A percentile compares a stretch with the other conserved stretches of the same genome.
Evolutionary conservation across 192 early-diverging fungal species (phyloP).

Genomic region (Thamnidium elegans): DNA sequence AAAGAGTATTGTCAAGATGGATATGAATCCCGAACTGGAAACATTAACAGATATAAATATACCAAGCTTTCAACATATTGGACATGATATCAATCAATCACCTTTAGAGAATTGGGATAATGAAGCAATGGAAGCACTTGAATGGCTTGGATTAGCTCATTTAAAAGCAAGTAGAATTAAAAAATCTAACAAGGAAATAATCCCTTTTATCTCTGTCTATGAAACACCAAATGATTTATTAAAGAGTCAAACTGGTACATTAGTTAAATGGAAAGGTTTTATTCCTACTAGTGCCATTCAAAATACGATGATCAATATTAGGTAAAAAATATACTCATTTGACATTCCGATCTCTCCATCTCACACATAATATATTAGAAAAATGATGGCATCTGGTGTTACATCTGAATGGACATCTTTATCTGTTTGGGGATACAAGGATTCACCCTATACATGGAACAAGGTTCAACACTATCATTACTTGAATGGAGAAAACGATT

Average conservation of each 20-base stretch:
- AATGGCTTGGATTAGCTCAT: slow-evolving; percentile 29
- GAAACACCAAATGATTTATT: slow-evolving; percentile 3
- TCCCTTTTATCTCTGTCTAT: slow-evolving; percentile 30
- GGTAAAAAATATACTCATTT: neutral
- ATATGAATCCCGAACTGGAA: slow-evolving; percentile 5
- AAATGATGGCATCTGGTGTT: slow-evolving; percentile 2
- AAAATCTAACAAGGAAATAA: slow-evolving; percentile 2
- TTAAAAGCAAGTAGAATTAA: slow-evolving; percentile 18
- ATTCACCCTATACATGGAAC: slow-evolving; percentile 29
- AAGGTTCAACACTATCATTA: slow-evolving; percentile 18
- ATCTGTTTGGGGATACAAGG: slow-evolving; percentile 25
- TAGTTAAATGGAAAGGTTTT: slow-evolving; percentile 20
- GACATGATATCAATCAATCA: neutral
- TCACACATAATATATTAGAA: slow-evolving; percentile 3
- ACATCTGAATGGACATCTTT: slow-evolving; percentile 22
- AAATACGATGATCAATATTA: slow-evolving; percentile 5
- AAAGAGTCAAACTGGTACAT: neutral
- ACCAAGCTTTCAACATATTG: slow-evolving; percentile 21
- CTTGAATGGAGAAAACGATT: slow-evolving; percentile 31
- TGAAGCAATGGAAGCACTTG: slow-evolving; percentile 15
- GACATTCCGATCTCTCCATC: neutral
- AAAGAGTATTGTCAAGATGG: neutral
- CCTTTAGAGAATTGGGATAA: slow-evolving; percentile 14
- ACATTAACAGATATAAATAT: slow-evolving; percentile 14
- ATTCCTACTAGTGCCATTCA: slow-evolving; percentile 15